Percentiles rank a stretch among this genome's conserved stretches.
Evolutionary conservation across 2,329 filamentous ascomycete species (phyloP).

Genomic region (Hypoxylon sp.): DNA sequence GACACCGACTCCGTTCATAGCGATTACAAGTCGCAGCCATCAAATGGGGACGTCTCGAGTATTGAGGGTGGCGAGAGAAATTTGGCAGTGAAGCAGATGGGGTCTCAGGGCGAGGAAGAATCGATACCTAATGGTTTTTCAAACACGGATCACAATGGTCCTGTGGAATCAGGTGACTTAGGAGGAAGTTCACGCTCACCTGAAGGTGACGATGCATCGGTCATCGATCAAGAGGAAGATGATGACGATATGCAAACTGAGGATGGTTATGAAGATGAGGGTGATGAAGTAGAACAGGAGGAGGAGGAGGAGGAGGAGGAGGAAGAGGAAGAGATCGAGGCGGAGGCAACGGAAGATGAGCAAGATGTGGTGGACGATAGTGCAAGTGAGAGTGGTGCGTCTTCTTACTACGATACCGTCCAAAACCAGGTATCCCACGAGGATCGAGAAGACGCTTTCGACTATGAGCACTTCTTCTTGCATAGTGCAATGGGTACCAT

Average conservation of each 20-base stretch:
- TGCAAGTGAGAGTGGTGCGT: conserved; percentile 75
- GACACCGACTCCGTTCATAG: conserved; percentile 40
- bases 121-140: conserved; percentile 51
- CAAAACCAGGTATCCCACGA: conserved; percentile 82
- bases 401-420: conserved; percentile 73
- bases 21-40: conserved; percentile 29
- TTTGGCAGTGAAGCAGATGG: conserved; percentile 19
- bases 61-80: conserved; percentile 44
- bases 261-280: conserved; percentile 37
- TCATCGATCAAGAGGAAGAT: conserved; percentile 52
- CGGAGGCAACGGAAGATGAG: conserved; percentile 52
- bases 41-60: conserved; percentile 34
- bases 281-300: conserved; percentile 10
- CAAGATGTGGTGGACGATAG: conserved; percentile 55
- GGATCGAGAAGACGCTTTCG: conserved; percentile 93
- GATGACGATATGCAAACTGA: conserved; percentile 49
- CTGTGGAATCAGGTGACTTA: conserved; percentile 43
- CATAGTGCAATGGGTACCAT: conserved; percentile 91
- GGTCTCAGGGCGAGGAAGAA: conserved; percentile 47
- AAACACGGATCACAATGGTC: conserved; percentile 48
- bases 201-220: conserved; percentile 21
- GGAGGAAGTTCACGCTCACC: conserved; percentile 29
- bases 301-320: conserved; percentile 26
- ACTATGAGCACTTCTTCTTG: conserved; percentile 96
- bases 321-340: conserved; percentile 21